Conservation (phyloP, 768 basidiomycete genomes). For the Calocera viscosa region DNA sequence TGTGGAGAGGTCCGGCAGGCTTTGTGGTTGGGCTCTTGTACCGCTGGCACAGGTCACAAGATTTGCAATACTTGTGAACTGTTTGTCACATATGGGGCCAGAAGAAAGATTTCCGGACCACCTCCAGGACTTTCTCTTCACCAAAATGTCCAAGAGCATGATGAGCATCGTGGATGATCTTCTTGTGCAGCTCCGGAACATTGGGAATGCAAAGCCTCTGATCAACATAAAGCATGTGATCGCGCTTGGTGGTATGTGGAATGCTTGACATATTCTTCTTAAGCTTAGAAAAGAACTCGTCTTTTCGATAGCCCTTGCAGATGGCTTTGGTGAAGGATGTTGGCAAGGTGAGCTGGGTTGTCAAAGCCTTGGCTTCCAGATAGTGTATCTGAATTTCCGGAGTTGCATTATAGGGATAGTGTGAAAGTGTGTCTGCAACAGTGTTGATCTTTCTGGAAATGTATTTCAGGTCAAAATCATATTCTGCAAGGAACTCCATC, state of each 20-base stretch:
- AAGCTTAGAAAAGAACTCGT: conserved; percentile 7
- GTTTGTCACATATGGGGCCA: conserved; percentile 26
- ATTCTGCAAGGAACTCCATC: conserved; percentile 32
- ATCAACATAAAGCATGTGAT: background rate
- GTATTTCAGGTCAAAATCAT: conserved; percentile 30
- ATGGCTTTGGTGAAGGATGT: background rate
- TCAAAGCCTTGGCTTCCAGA: background rate
- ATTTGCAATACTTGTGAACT: conserved; percentile 27
- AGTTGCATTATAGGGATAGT: conserved; percentile 16
- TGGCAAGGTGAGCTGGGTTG: background rate
- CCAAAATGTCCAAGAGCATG: conserved; percentile 21
- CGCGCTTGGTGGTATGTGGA: background rate
- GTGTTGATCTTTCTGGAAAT: conserved; percentile 32
- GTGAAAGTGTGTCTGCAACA: conserved; percentile 33
- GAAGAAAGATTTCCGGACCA: conserved; percentile 17
- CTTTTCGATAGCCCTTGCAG: background rate
- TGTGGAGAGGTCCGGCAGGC: conserved; percentile 20
- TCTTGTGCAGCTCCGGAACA: conserved; percentile 19
- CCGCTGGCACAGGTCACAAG: conserved; percentile 24
- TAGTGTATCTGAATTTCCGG: background rate
- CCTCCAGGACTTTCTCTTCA: conserved; percentile 18
- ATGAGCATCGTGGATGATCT: background rate
- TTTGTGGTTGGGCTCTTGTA: conserved; percentile 27
- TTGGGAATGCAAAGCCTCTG: conserved; percentile 18
- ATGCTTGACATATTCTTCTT: conserved; percentile 13